phyloP scores from a whole-genome alignment of 352 stramenopile species.

The Phytophthora podocarpi region DNA sequence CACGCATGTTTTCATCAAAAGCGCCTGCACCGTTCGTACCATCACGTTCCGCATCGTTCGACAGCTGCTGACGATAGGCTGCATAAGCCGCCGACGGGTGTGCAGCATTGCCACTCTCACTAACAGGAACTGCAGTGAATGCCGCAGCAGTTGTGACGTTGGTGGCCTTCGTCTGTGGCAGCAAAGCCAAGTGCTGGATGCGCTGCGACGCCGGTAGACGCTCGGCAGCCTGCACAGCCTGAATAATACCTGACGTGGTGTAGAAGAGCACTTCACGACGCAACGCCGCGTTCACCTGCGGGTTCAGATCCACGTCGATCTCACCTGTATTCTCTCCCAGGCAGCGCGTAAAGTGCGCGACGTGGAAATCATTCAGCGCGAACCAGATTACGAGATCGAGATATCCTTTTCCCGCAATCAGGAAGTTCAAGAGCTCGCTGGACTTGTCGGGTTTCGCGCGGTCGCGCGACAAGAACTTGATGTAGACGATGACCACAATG shows the following conservation, averaged over 20 bases:
- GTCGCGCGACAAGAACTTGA: conserved; percentile 75
- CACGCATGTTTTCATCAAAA: conserved; percentile 77
- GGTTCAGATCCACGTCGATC: conserved; percentile 83
- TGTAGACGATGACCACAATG: conserved; percentile 79
- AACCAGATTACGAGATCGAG: conserved; percentile 92
- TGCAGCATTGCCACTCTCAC: conserved; percentile 24
- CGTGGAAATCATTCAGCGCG: conserved; percentile 83
- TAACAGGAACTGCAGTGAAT: conserved; percentile 41
- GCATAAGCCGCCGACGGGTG: conserved; percentile 44
- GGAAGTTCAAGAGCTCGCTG: conserved; percentile 85
- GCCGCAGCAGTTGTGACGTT: conserved; percentile 25
- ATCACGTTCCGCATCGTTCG: conserved; percentile 40
- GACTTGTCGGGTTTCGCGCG: conserved; percentile 57
- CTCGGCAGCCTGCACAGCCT: conserved; percentile 83
- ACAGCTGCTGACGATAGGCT: conserved; percentile 62
- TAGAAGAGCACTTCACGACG: conserved; percentile 90
- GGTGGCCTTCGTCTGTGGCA: conserved; percentile 72
- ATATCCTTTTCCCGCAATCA: conserved; percentile 88
- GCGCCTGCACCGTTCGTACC: conserved; percentile 37
- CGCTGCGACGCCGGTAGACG: conserved; percentile 73
- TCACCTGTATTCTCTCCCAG: conserved; percentile 60
- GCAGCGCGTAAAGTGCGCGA: conserved; percentile 79
- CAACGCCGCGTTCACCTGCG: conserved; percentile 88
- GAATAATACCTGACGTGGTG: conserved; percentile 90
- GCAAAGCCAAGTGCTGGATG: conserved; percentile 82